These are phyloP conservation scores for Leucosporidium scottii DNA, from an alignment of 768 basidiomycete genomes.

Conservation along the genomic window DNA sequence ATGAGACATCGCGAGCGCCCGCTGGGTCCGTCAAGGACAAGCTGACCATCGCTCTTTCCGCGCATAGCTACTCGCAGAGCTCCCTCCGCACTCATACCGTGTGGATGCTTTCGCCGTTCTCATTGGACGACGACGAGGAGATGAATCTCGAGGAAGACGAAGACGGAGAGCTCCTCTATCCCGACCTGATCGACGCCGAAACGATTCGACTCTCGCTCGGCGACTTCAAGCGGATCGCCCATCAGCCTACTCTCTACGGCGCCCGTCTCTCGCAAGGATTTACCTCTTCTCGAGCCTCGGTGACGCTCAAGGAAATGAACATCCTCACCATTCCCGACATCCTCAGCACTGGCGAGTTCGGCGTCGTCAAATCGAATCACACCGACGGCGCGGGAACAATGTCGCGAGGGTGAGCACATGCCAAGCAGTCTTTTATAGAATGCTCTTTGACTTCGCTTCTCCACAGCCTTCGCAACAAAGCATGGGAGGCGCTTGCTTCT, in stretches of 20 bases:
- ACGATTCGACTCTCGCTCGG: conserved; percentile 6
- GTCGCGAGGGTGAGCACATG: background rate
- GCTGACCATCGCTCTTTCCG: too few relatives aligned
- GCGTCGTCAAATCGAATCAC: conserved; percentile 8
- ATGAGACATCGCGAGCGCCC: too few relatives aligned
- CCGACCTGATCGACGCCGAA: background rate
- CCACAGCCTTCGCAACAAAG: conserved; percentile 15
- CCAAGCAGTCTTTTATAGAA: too few relatives aligned
- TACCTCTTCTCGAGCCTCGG: conserved; percentile 5
- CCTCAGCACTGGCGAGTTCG: background rate
- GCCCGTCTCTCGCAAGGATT: conserved; percentile 20
- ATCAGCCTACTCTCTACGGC: conserved; percentile 21
- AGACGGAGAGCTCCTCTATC: background rate
- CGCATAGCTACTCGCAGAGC: conserved; percentile 17
- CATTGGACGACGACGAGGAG: background rate
- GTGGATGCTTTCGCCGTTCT: conserved; percentile 14
- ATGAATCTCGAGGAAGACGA: background rate
- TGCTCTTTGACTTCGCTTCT: too few relatives aligned
- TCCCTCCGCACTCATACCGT: conserved; percentile 5
- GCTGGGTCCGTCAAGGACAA: too few relatives aligned
- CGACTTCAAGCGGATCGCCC: conserved; percentile 5
- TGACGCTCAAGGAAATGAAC: background rate
- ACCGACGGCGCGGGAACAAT: conserved; percentile 13
- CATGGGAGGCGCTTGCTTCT: conserved; percentile 1
- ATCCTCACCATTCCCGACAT: conserved; percentile 10